Conservation (phyloP, 1,284 basidiomycete genomes). For the Porphyrellus sp. region DNA sequence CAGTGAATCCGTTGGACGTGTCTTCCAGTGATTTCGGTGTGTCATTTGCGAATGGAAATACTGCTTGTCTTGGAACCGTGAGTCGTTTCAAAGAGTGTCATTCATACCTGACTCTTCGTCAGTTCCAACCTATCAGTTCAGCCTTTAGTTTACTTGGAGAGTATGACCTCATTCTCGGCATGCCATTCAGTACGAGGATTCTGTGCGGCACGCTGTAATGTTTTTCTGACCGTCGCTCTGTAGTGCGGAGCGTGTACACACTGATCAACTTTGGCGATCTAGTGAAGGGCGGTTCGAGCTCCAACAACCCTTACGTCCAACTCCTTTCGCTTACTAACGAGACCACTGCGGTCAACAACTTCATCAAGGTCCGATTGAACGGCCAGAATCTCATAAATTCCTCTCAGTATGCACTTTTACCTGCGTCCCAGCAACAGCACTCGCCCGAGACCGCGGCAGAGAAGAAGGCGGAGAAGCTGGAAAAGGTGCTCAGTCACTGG, state of each 20-base stretch:
- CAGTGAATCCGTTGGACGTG: conserved; percentile 70
- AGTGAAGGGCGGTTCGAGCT: conserved; percentile 40
- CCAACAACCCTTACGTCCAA: conserved; percentile 52
- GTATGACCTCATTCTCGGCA: conserved; percentile 79
- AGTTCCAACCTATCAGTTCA: conserved; percentile 80
- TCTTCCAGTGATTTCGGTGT: conserved; percentile 64
- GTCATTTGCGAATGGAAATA: conserved; percentile 52
- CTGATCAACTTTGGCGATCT: conserved; percentile 59
- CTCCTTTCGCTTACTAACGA: conserved; percentile 48
- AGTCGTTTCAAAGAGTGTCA: conserved; percentile 28
- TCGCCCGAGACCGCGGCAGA: conserved; percentile 64
- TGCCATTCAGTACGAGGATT: conserved; percentile 63
- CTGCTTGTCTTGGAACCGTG: conserved; percentile 66
- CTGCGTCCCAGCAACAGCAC: conserved; percentile 53
- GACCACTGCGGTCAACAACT: conserved; percentile 48
- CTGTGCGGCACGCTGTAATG: neutral
- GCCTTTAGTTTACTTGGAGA: conserved; percentile 73
- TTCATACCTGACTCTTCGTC: conserved; percentile 7
- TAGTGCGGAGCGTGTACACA: conserved; percentile 70
- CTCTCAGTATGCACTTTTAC: conserved; percentile 55
- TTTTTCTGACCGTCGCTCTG: conserved; percentile 8
- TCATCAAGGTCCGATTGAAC: conserved; percentile 49
- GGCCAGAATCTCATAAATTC: conserved; percentile 48
- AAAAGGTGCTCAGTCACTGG: conserved; percentile 68
- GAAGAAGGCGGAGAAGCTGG: conserved; percentile 69